Base-by-base conservation (phyloP, 2,329 filamentous ascomycete species). In the Aschersonia sp. region DNA sequence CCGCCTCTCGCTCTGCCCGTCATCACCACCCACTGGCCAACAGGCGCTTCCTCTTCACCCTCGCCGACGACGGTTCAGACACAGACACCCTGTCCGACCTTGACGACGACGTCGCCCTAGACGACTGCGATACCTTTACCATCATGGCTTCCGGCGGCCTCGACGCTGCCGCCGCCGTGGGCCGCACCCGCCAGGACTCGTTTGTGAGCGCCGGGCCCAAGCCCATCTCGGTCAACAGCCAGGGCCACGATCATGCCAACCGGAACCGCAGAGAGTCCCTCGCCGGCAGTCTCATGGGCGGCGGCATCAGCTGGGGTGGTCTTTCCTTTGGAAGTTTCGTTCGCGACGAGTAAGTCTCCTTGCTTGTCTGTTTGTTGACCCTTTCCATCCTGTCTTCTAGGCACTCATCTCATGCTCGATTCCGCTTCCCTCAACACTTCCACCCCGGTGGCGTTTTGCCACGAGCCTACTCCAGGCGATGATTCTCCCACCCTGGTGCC, bases 271-370 rank as follows among this genome's bases (percentile, higher is more conserved):
- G 79, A 55, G 79, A 83, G 61, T 78, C 73, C 49, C 63, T 82
- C 35, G 78, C 78, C 12, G 78, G 78, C 45, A 83, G 79, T 59
- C 64, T 82, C 49, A 79, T 81, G 68, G 12, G 35, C 12, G 84
- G 81, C 53, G 89, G 90, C 57, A 88, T 95, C 82, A 96, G 89
- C 67, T 98, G 90, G 89, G 90, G 90, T 61, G 90, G 89, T 54
- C 80, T 95, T 51, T 97, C 90, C 7, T 87, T 97, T 54, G 90
- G 90, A 53, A 97, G 90, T 60, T 97, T 94, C 73, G 92, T 98
- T 65, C 78, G 87, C 65, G 90, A 98, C 69, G 92, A 98, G 92
- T 98, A 80, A 80, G 90, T 71, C 50, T 43, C 11, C 40, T 29
- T 9, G 7, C 40, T 42, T 39, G 9, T 39, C 9, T 14, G 40